A percentile compares a stretch with the other conserved stretches of the same genome.
Conservation (phyloP, 2,329 filamentous ascomycete genomes). For the Nigrospora sphaerica region DNA sequence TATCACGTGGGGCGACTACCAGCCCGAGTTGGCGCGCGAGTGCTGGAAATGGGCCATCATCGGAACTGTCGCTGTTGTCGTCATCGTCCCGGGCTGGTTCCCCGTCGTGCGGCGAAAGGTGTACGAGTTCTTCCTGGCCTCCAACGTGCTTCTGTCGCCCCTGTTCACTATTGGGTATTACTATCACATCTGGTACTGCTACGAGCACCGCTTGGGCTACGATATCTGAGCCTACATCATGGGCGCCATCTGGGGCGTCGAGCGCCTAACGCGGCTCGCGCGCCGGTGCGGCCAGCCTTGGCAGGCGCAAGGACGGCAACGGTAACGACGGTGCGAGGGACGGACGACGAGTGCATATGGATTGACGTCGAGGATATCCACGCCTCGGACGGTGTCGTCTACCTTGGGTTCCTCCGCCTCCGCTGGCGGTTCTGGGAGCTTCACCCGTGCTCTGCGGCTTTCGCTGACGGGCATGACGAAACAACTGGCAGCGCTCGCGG, state of each 20-base stretch:
- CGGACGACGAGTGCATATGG: neutral
- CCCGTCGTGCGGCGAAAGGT: neutral
- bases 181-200: neutral
- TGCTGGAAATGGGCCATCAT: constrained; percentile 26
- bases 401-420: neutral
- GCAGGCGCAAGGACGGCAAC: neutral
- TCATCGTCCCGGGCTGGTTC: neutral
- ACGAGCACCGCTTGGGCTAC: neutral
- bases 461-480: neutral
- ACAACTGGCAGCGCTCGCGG: neutral
- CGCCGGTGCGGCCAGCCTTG: neutral
- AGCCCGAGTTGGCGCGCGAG: constrained; percentile 12
- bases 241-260: neutral
- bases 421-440: neutral
- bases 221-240: neutral
- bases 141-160: neutral
- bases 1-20: constrained; percentile 12
- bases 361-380: neutral
- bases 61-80: neutral
- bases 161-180: neutral
- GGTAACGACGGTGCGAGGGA: neutral
- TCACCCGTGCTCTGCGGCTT: neutral
- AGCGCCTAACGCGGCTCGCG: neutral
- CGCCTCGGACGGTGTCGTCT: neutral
- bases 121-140: neutral